phyloP scores from a whole-genome alignment of 129 eudicot species.

The Ambrosia artemisiifolia region DNA sequence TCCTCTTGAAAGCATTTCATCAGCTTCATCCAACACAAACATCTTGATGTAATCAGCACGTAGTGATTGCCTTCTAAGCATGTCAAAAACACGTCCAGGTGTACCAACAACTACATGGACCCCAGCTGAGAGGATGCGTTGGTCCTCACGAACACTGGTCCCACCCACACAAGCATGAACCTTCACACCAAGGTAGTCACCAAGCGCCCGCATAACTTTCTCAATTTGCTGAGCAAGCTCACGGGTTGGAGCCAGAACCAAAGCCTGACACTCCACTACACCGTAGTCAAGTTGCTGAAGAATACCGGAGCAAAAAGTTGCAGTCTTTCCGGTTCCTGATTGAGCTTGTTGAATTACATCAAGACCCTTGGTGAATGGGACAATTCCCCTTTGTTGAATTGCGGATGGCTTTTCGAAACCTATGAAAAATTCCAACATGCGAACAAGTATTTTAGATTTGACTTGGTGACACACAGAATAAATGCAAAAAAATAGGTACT shows the following conservation, averaged over 20 bases:
- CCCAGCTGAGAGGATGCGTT: constrained; percentile 46
- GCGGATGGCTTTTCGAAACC: constrained; percentile 66
- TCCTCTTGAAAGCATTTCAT: constrained; percentile 62
- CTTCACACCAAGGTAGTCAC: constrained; percentile 63
- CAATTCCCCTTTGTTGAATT: constrained; percentile 59
- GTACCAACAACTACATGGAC: constrained; percentile 60
- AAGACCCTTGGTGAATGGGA: constrained; percentile 55
- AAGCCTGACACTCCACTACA: constrained; percentile 50
- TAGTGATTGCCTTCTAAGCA: constrained; percentile 53
- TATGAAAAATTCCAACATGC: neutral
- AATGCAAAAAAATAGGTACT: neutral
- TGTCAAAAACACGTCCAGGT: constrained; percentile 62
- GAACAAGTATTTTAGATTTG: neutral
- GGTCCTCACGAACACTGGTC: constrained; percentile 61
- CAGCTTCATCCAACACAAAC: constrained; percentile 62
- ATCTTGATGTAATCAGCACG: constrained; percentile 57
- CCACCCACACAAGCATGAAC: constrained; percentile 68
- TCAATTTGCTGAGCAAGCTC: constrained; percentile 64
- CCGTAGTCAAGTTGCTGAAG: constrained; percentile 54
- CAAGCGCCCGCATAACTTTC: constrained; percentile 60
- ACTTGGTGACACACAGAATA: neutral
- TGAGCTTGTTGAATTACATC: constrained; percentile 60
- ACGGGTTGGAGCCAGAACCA: constrained; percentile 56
- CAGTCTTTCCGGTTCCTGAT: constrained; percentile 60
- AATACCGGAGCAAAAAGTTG: constrained; percentile 58